Conservation (phyloP, 768 basidiomycete species). For the Termitomyces titanicus region DNA sequence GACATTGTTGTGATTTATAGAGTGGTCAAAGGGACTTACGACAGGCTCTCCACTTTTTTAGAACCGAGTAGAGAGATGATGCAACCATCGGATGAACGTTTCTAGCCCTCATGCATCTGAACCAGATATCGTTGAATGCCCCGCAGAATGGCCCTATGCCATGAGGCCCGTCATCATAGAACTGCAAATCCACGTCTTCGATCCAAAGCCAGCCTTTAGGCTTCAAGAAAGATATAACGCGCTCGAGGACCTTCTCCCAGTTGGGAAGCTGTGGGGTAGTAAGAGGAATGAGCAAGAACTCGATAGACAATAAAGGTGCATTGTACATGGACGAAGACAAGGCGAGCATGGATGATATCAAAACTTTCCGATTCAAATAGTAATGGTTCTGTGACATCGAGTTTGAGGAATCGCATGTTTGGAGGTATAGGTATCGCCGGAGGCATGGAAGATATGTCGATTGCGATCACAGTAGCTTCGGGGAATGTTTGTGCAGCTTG, state of each 20-base stretch:
- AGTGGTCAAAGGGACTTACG: neutral
- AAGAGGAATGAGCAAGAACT: too few relatives aligned
- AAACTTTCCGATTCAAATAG: too few relatives aligned
- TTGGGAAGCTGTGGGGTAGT: too few relatives aligned
- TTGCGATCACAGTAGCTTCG: conserved; percentile 1
- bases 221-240: neutral
- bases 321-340: too few relatives aligned
- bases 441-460: conserved; percentile 1
- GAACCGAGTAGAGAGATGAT: neutral
- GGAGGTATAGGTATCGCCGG: neutral
- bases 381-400: neutral
- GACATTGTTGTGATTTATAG: too few relatives aligned
- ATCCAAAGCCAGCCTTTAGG: conserved; percentile 6
- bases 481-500: conserved; percentile 4
- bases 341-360: too few relatives aligned
- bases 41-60: neutral
- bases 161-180: neutral
- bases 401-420: neutral
- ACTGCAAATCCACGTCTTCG: neutral
- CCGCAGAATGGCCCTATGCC: neutral
- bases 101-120: neutral
- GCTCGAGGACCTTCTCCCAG: neutral
- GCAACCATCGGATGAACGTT: neutral
- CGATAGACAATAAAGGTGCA: too few relatives aligned
- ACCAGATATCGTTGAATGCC: neutral